A percentile compares a stretch with the other conserved stretches of the same genome.
Conservation (phyloP, 2,329 filamentous ascomycete genomes). For the Aspergillus uvarum region DNA sequence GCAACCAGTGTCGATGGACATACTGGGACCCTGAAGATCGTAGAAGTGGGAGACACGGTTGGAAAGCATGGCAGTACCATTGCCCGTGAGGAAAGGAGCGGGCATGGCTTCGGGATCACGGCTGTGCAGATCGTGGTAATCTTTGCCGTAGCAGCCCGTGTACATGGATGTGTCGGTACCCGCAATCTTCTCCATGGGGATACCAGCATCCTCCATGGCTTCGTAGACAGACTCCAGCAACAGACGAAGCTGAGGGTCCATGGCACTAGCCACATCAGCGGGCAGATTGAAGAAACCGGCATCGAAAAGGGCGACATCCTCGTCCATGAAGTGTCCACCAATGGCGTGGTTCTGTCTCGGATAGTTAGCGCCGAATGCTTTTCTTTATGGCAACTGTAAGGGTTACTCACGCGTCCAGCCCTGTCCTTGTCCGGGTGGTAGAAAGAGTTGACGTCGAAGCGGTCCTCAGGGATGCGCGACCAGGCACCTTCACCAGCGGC, state of each 20-base stretch:
- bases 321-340: conserved; percentile 18
- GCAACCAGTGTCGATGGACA: conserved; percentile 32
- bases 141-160: not conserved
- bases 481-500: conserved; percentile 9
- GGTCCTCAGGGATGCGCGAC: conserved; percentile 18
- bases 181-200: not conserved
- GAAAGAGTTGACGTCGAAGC: conserved; percentile 23
- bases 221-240: conserved; percentile 31
- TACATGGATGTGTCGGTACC: not conserved
- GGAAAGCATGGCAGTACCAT: conserved; percentile 21
- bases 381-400: too few species aligned
- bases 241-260: conserved; percentile 28
- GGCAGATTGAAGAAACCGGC: conserved; percentile 26
- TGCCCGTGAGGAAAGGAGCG: conserved; percentile 16
- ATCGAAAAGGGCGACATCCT: conserved; percentile 25
- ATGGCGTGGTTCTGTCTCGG: too few species aligned
- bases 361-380: not conserved
- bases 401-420: conserved; percentile 1
- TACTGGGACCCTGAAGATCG: conserved; percentile 28
- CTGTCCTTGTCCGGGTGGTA: conserved; percentile 23
- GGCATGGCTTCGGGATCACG: not conserved
- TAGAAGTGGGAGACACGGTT: conserved; percentile 34
- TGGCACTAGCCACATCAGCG: conserved; percentile 19
- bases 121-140: not conserved
- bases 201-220: conserved; percentile 41